A percentile compares a stretch with the other conserved stretches of the same genome.
These are phyloP conservation scores for Boletus rubroflammeus DNA, from an alignment of 768 basidiomycete species.

Conservation along the genomic window DNA sequence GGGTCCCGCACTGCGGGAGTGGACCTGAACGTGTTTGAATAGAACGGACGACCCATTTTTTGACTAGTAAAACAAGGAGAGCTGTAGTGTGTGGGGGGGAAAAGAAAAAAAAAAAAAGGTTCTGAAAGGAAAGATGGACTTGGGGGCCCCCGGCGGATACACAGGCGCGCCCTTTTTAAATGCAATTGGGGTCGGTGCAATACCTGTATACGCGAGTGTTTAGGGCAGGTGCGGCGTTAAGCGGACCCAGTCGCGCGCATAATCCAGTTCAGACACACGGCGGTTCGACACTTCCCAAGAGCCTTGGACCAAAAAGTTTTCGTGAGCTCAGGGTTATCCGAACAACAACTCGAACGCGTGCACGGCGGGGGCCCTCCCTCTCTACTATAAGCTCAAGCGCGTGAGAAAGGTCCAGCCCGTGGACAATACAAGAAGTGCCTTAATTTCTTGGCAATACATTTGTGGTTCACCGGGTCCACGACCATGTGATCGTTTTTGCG, in stretches of 20 bases:
- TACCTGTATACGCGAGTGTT: constrained; percentile 11
- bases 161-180: constrained; percentile 21
- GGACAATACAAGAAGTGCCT: no score
- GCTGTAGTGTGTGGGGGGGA: constrained; percentile 12
- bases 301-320: no score
- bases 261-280: no score
- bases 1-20: constrained; percentile 44
- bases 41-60: constrained; percentile 58
- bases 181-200: background rate
- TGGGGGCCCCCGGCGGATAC: background rate
- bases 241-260: constrained; percentile 3
- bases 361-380: no score
- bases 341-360: no score
- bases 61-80: constrained; percentile 28
- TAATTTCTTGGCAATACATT: no score
- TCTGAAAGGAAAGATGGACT: background rate
- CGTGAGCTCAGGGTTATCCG: no score
- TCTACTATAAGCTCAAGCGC: background rate
- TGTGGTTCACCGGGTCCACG: no score
- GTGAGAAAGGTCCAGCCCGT: background rate
- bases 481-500: no score
- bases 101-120: background rate
- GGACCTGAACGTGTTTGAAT: constrained; percentile 42
- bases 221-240: constrained; percentile 36
- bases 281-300: no score